Conservation (phyloP, 2,329 filamentous ascomycete genomes). For the Cylindrodendrum hubeiense region DNA sequence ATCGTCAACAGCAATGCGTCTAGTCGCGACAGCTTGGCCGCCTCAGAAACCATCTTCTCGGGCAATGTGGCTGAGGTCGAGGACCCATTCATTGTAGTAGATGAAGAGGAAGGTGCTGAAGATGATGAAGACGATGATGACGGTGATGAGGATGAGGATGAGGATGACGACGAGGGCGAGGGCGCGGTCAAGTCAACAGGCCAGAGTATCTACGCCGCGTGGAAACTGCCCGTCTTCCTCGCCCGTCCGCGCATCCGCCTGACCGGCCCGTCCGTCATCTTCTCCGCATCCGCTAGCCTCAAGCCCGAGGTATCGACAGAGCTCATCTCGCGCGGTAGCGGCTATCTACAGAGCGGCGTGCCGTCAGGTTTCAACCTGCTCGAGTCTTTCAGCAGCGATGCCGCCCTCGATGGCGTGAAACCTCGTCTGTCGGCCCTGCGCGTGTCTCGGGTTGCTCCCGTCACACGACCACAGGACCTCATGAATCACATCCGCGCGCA, state of each 20-base stretch:
- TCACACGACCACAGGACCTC: conserved; percentile 71
- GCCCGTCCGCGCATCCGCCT: conserved; percentile 72
- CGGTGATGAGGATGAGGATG: conserved; percentile 41
- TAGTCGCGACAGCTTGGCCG: conserved; percentile 61
- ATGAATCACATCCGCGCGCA: conserved; percentile 74
- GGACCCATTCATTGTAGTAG: conserved; percentile 64
- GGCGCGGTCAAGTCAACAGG: not conserved
- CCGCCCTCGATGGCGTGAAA: conserved; percentile 69
- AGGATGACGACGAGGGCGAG: conserved; percentile 34
- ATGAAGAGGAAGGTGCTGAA: conserved; percentile 50
- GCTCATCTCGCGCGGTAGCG: conserved; percentile 55
- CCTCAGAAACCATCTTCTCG: conserved; percentile 71
- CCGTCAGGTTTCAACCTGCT: conserved; percentile 82
- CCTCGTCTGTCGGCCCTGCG: conserved; percentile 79
- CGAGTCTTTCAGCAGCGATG: conserved; percentile 77
- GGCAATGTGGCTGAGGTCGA: conserved; percentile 62
- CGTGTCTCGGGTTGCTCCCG: conserved; percentile 80
- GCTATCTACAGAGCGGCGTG: conserved; percentile 77
- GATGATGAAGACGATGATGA: conserved; percentile 42
- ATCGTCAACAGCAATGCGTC: conserved; percentile 68
- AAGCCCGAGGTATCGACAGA: conserved; percentile 58
- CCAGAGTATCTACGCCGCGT: conserved; percentile 66
- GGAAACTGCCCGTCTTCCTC: conserved; percentile 72
- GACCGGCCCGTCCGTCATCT: conserved; percentile 74
- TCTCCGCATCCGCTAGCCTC: conserved; percentile 71